phyloP scores from a whole-genome alignment of 495 filamentous ascomycete genomes.

The Xylona heveae region DNA sequence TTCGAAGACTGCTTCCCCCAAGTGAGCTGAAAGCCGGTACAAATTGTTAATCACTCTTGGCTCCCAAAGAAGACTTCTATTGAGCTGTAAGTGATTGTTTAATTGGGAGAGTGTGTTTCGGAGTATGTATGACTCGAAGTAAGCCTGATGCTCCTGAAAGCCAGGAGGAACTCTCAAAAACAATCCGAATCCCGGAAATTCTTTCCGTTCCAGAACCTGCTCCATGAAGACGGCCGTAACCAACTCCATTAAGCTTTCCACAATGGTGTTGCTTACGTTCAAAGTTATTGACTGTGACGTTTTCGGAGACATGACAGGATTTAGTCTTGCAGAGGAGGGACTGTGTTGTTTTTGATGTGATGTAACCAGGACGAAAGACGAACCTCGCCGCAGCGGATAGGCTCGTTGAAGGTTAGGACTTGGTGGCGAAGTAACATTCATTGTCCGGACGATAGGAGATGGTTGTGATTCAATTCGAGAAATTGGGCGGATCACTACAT shows the following conservation, averaged over 20 bases:
- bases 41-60: conserved; percentile 72
- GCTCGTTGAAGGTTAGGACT: conserved; percentile 24
- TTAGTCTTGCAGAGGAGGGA: conserved; percentile 38
- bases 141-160: conserved; percentile 81
- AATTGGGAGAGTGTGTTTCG: conserved; percentile 51
- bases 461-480: conserved; percentile 28
- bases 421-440: conserved; percentile 31
- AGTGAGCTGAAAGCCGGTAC: conserved; percentile 51
- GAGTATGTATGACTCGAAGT: conserved; percentile 80
- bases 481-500: conserved; percentile 58
- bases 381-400: conserved; percentile 45
- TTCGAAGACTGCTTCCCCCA: conserved; percentile 80
- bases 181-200: conserved; percentile 75
- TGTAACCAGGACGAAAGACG: conserved; percentile 75
- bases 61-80: conserved; percentile 54
- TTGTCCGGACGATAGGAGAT: conserved; percentile 49
- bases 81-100: conserved; percentile 41
- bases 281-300: conserved; percentile 23
- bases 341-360: conserved; percentile 34
- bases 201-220: conserved; percentile 61
- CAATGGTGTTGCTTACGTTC: conserved; percentile 40
- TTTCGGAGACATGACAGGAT: conserved; percentile 34
- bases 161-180: conserved; percentile 81
- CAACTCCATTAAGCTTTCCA: conserved; percentile 55
- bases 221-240: conserved; percentile 61